Conservation (phyloP, 192 early-diverging fungal species). For the Backusella circina region DNA sequence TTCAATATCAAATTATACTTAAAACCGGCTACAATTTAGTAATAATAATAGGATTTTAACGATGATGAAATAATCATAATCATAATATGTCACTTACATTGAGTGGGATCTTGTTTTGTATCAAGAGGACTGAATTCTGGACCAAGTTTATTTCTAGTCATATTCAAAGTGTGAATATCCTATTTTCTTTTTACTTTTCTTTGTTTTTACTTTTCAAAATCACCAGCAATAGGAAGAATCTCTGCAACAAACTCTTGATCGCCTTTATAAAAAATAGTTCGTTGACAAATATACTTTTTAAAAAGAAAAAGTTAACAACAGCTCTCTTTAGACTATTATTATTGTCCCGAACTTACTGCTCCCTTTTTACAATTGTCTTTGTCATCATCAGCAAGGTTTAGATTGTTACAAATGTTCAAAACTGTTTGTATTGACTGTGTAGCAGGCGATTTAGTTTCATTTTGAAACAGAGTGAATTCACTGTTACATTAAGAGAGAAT, state of each 20-base stretch:
- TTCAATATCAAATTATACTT: slow-evolving; percentile 15
- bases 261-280: neutral
- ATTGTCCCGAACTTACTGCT: slow-evolving; percentile 21
- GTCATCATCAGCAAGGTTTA: slow-evolving; percentile 1
- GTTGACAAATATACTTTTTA: neutral
- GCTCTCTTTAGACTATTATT: slow-evolving; percentile 16
- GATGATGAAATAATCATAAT: no score
- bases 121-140: slow-evolving; percentile 5
- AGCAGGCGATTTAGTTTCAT: slow-evolving; percentile 3
- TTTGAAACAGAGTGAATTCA: slow-evolving; percentile 3
- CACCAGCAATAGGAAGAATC: neutral
- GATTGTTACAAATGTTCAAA: slow-evolving; percentile 23
- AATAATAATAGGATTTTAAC: neutral
- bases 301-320: slow-evolving; percentile 7
- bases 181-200: neutral
- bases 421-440: neutral
- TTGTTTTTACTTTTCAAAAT: neutral
- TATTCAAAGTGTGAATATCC: neutral
- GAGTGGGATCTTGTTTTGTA: slow-evolving; percentile 17
- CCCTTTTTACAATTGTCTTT: slow-evolving; percentile 19
- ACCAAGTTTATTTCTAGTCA: neutral
- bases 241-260: neutral
- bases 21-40: slow-evolving; percentile 15
- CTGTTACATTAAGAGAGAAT: neutral
- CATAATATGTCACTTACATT: no score